Conservation (phyloP, 805 yeast species). For the Starmerella davenportii region DNA sequence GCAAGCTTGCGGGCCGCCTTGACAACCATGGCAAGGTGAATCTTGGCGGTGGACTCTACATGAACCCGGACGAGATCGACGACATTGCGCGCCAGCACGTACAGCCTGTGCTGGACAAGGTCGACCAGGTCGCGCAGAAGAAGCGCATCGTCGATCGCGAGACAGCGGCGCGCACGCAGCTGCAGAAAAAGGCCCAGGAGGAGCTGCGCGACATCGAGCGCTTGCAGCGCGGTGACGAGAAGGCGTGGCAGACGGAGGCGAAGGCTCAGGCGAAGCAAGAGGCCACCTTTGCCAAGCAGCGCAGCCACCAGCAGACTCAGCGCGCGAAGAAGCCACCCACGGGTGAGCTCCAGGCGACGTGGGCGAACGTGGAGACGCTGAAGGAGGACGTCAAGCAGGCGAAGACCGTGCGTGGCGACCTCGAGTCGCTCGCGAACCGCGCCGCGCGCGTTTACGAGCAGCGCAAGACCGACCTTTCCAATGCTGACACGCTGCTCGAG, state of each 20-base stretch:
- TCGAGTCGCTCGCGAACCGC: slow-evolving; percentile 10
- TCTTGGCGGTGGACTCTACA: slow-evolving; percentile 74
- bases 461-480: slow-evolving; percentile 12
- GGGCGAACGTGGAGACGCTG: slow-evolving; percentile 13
- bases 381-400: slow-evolving; percentile 17
- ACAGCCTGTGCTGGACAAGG: slow-evolving; percentile 62
- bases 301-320: slow-evolving; percentile 13
- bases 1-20: slow-evolving; percentile 40
- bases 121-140: slow-evolving; percentile 46
- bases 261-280: slow-evolving; percentile 8
- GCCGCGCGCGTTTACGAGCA: slow-evolving; percentile 10
- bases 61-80: slow-evolving; percentile 60
- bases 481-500: neutral
- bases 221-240: slow-evolving; percentile 19
- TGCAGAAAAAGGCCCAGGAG: slow-evolving; percentile 21
- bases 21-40: slow-evolving; percentile 39
- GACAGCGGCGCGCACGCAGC: slow-evolving; percentile 25
- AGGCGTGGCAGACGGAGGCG: slow-evolving; percentile 20
- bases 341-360: neutral
- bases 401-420: slow-evolving; percentile 12
- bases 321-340: slow-evolving; percentile 4
- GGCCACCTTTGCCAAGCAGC: slow-evolving; percentile 11
- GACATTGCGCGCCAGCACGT: slow-evolving; percentile 64
- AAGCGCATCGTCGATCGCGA: slow-evolving; percentile 45
- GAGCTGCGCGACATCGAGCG: slow-evolving; percentile 11